Conservation (phyloP, 1,139 yeast genomes). For the Lodderomyces metapsilosis region DNA sequence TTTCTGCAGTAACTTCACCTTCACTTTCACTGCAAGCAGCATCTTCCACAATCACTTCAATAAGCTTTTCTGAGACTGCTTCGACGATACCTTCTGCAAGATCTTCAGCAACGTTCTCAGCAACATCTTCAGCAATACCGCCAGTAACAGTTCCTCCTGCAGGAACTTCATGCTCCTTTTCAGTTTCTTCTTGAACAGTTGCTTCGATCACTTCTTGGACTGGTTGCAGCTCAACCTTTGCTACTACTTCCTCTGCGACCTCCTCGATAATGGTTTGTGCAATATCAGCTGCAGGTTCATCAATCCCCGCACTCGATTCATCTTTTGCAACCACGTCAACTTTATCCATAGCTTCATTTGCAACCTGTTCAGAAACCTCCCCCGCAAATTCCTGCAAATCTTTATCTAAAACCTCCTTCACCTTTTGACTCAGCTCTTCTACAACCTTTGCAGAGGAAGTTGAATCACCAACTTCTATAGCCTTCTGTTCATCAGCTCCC, state of each 20-base stretch:
- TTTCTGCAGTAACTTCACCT: neutral
- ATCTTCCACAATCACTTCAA: neutral
- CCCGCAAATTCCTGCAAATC: too few relatives aligned
- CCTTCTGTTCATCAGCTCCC: too few relatives aligned
- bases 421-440: neutral
- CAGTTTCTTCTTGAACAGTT: neutral
- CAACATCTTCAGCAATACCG: neutral
- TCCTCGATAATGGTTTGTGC: neutral
- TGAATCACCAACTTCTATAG: too few relatives aligned
- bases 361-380: too few relatives aligned
- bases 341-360: too few relatives aligned
- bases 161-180: neutral
- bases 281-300: neutral
- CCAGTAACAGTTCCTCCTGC: neutral
- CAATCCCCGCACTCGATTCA: neutral
- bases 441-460: neutral
- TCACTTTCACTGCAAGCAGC: neutral
- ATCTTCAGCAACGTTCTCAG: neutral
- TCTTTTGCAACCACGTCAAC: neutral
- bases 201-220: neutral
- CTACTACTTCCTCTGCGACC: neutral
- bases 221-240: neutral
- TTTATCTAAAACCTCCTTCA: too few relatives aligned
- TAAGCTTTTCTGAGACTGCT: neutral
- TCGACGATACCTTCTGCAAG: neutral